Evolutionary conservation across 192 early-diverging fungal genomes (phyloP).

Genomic region (Coemansia guatemalensis): DNA sequence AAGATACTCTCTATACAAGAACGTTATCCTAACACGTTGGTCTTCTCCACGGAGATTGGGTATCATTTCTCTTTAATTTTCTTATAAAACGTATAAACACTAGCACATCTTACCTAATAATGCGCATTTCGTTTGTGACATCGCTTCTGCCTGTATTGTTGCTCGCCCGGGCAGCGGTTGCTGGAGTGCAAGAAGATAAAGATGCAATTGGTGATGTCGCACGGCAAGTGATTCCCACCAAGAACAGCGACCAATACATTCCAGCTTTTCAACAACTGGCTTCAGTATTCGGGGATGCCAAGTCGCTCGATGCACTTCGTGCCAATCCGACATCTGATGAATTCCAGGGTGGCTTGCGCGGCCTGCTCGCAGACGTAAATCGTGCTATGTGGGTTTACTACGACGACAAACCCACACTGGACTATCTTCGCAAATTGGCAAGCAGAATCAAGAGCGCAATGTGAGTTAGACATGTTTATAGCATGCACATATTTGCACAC

Average conservation of each 20-base stretch:
- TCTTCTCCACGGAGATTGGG: no score
- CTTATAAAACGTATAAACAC: no score
- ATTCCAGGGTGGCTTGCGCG: constrained; percentile 16
- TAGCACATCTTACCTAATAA: no score
- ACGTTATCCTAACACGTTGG: no score
- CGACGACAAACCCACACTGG: constrained; percentile 21
- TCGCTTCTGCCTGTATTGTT: no score
- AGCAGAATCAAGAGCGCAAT: constrained; percentile 9
- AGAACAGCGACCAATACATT: constrained; percentile 11
- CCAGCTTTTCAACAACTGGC: constrained; percentile 24
- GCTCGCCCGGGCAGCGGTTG: neutral
- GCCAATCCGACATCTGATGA: constrained; percentile 6
- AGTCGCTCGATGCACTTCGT: neutral
- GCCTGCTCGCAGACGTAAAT: constrained; percentile 18
- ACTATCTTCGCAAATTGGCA: constrained; percentile 14
- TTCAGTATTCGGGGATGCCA: constrained; percentile 1
- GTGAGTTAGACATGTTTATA: neutral
- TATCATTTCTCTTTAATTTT: no score
- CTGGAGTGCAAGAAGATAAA: constrained; percentile 1
- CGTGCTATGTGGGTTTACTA: constrained; percentile 33
- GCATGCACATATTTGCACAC: neutral
- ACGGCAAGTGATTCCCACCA: neutral
- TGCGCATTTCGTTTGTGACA: no score
- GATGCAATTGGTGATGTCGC: constrained; percentile 6
- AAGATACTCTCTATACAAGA: no score